phyloP scores from a whole-genome alignment of 805 yeast species.

The Hanseniaspora mollemarum region DNA sequence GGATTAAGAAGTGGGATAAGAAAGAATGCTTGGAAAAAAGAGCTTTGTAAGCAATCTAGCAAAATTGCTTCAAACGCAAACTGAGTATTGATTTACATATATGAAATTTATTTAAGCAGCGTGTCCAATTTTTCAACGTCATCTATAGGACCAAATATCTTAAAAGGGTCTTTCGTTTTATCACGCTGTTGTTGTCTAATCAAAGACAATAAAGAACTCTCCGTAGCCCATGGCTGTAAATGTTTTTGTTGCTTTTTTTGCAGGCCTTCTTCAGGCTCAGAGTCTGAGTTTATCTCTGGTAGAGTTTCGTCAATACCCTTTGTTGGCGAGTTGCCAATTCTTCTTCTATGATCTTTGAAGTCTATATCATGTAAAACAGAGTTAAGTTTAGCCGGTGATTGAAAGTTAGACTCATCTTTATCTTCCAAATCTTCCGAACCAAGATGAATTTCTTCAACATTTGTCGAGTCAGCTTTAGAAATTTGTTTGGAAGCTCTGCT shows the following conservation, averaged over 20 bases:
- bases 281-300: constrained; percentile 41
- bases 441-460: too few relatives aligned
- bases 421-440: too few relatives aligned
- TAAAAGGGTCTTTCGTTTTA: constrained; percentile 51
- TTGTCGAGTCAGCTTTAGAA: too few relatives aligned
- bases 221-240: constrained; percentile 44
- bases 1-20: constrained; percentile 62
- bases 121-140: constrained; percentile 47
- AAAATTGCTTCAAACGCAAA: not conserved
- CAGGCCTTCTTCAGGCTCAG: constrained; percentile 41
- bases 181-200: constrained; percentile 35
- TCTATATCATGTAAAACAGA: constrained; percentile 24
- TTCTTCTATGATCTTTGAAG: constrained; percentile 26
- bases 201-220: constrained; percentile 36
- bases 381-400: constrained; percentile 7
- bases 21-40: constrained; percentile 45
- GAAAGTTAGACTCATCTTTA: constrained; percentile 17
- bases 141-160: constrained; percentile 67
- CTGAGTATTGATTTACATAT: constrained; percentile 20
- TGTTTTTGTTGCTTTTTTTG: constrained; percentile 32
- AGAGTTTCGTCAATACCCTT: constrained; percentile 22
- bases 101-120: constrained; percentile 44
- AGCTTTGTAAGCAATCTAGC: not conserved
- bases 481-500: too few relatives aligned
- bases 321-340: constrained; percentile 20